phyloP scores from a whole-genome alignment of 2,329 filamentous ascomycete species.

The Talaromyces verruculosus region DNA sequence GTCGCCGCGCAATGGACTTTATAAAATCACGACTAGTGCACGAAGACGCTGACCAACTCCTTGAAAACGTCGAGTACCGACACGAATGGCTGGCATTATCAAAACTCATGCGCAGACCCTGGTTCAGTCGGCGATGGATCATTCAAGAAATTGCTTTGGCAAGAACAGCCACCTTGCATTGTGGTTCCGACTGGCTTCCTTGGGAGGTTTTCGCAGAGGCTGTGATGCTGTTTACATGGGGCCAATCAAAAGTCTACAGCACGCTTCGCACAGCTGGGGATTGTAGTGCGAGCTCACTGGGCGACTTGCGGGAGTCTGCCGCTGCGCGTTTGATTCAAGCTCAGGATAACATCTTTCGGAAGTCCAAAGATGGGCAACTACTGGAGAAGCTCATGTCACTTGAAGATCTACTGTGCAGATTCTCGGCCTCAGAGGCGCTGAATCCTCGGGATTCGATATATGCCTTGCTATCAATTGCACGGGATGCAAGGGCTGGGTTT shows the following conservation, averaged over 20 bases:
- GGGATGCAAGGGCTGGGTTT: conserved; percentile 17
- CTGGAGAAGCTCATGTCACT: conserved; percentile 27
- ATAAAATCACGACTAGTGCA: conserved; percentile 4
- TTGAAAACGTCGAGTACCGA: background rate
- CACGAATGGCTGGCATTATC: conserved; percentile 15
- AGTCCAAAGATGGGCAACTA: conserved; percentile 24
- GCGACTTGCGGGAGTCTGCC: conserved; percentile 20
- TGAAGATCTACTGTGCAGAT: conserved; percentile 26
- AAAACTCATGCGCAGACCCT: conserved; percentile 19
- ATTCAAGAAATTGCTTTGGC: conserved; percentile 27
- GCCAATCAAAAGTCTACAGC: background rate
- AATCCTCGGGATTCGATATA: conserved; percentile 23
- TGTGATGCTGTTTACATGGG: conserved; percentile 19
- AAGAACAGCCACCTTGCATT: conserved; percentile 24
- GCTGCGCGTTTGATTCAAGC: conserved; percentile 26
- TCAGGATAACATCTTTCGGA: conserved; percentile 28
- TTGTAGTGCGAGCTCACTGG: background rate
- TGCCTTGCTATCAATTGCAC: conserved; percentile 24
- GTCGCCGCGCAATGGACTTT: conserved; percentile 9
- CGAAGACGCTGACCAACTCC: conserved; percentile 6
- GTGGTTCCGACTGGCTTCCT: conserved; percentile 22
- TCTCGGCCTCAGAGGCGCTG: conserved; percentile 23
- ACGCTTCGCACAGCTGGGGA: background rate
- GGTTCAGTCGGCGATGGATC: conserved; percentile 24
- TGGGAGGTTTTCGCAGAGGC: conserved; percentile 26